Conservation (phyloP, 163 green algal genomes). For the Scenedesmus sp. region DNA sequence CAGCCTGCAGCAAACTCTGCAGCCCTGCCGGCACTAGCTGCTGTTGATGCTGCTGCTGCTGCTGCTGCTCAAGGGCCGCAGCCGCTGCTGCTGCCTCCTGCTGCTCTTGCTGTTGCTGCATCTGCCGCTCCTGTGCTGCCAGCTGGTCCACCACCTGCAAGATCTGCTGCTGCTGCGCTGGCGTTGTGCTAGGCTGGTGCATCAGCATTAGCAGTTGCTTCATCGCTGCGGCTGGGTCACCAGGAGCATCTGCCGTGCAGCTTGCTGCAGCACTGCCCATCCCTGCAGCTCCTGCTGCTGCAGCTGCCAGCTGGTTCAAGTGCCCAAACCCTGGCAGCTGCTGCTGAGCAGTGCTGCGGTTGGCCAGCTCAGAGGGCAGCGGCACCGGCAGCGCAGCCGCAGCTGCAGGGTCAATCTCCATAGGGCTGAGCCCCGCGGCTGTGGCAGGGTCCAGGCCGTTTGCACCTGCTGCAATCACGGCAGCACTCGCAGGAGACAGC, state of each 20-base stretch:
- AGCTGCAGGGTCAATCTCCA: conserved; percentile 47
- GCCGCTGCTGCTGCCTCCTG: not conserved
- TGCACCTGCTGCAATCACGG: not conserved
- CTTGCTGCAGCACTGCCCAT: not conserved
- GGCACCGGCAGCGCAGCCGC: conserved; percentile 40
- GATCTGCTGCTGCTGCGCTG: conserved; percentile 1
- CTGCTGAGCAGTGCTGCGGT: not conserved
- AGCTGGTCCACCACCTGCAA: not conserved
- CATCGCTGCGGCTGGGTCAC: not conserved
- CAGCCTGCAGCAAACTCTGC: not conserved
- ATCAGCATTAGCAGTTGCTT: not conserved
- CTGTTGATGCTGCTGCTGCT: too few species aligned
- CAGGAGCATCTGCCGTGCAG: not conserved
- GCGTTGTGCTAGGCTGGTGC: not conserved
- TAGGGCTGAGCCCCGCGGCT: not conserved
- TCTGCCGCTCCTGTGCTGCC: conserved; percentile 10
- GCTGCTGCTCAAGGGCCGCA: not conserved
- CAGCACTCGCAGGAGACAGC: not conserved
- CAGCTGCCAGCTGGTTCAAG: not conserved
- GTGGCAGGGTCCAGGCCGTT: conserved; percentile 18
- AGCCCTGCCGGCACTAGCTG: not conserved
- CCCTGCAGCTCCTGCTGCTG: not conserved
- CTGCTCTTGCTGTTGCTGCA: conserved; percentile 11
- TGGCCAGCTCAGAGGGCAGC: not conserved
- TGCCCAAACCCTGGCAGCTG: conserved; percentile 13